Base-by-base conservation (phyloP, 768 basidiomycete species). In the Phanerochaete sordida region DNA sequence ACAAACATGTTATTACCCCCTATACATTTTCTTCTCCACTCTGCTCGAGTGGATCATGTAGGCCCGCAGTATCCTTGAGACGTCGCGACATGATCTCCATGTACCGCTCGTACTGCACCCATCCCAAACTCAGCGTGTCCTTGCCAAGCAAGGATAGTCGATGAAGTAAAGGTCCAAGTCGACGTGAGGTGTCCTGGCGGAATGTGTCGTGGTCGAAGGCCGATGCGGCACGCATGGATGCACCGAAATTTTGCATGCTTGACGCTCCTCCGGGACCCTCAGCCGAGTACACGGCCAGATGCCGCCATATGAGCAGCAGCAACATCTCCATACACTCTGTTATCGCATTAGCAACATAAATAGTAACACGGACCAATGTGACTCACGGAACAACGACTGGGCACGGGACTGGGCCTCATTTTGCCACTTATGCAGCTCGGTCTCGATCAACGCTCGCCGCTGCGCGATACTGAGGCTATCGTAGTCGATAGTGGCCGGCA, bases 231-330 rank as follows among this genome's bases (percentile, higher is more conserved):
- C 87, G 83, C 76, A 86, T 78, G 4, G 81, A 75, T 39, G 74
- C 73, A 57, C 81, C 76, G 37, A 82, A 73, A 56, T 76, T 79
- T 16, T 69, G 76, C 50, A 65, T 74, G 65, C 70, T 72, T 68
- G 68, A 43, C 53, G 71, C 59, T 55, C 72, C 70, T 55, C 80
- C 76, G 9, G 56, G 35, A 37, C 78, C 71, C 55, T 81, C 77
- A 12, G 55, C 33, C 35, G 78, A 70, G 71, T 90, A 95, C 68
- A 86, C 85, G 15, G 82, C 78, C 27, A 92, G 68, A 66, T 95
- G 94, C 19, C 92, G 81, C 88, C 90, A 93, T 11, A 93, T 75
- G 21, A 95, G 78, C 16, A 95, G 77, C 9, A 95, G 77, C 5
- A 90, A 70, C 84, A 93, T 88, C 72, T 95, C 94, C 52, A 85